Evolutionary conservation across 805 yeast species (phyloP).

Genomic region (Starmerella riodocensis): DNA sequence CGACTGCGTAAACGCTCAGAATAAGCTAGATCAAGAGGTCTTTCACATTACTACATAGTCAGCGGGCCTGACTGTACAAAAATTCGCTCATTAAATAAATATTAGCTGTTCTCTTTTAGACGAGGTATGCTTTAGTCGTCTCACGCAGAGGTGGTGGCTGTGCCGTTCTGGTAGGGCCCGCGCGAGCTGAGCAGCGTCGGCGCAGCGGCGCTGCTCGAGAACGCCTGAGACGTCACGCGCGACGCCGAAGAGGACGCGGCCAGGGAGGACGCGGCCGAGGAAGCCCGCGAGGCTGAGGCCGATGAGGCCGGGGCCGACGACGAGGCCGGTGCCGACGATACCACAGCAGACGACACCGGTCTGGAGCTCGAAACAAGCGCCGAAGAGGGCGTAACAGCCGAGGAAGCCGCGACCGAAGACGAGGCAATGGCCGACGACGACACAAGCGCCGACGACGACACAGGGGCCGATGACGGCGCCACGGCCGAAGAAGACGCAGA

Average conservation of each 20-base stretch:
- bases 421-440: background rate
- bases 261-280: conserved; percentile 1
- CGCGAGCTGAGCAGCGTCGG: conserved; percentile 1
- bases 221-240: conserved; percentile 3
- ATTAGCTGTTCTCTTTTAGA: too few relatives aligned
- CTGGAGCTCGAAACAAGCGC: too few relatives aligned
- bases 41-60: too few relatives aligned
- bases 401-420: background rate
- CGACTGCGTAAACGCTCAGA: too few relatives aligned
- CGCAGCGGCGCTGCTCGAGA: conserved; percentile 1
- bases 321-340: too few relatives aligned
- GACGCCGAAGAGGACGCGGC: conserved; percentile 1
- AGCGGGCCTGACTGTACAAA: background rate
- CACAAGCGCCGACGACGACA: conserved; percentile 1
- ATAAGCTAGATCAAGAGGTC: too few relatives aligned
- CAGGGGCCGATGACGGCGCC: conserved; percentile 1
- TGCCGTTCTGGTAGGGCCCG: background rate
- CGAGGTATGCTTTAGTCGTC: background rate
- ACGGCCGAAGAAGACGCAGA: background rate
- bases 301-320: too few relatives aligned
- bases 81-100: background rate
- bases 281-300: too few relatives aligned
- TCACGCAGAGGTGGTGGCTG: background rate
- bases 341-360: too few relatives aligned
- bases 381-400: background rate